Evolutionary conservation across 768 basidiomycete genomes (phyloP).

Genomic region (Tulasnella sp.): DNA sequence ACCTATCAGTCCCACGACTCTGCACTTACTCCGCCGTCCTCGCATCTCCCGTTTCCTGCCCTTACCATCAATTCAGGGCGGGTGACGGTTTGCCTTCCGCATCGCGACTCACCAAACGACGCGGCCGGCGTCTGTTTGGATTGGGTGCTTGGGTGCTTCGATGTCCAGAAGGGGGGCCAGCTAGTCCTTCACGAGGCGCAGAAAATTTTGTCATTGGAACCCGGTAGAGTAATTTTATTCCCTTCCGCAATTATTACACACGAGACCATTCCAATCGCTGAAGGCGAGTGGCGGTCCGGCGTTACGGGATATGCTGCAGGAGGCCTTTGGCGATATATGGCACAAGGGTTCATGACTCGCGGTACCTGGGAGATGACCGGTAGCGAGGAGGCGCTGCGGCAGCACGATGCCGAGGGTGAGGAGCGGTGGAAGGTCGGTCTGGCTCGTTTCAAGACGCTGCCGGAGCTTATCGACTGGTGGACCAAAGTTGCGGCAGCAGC

Average conservation of each 20-base stretch:
- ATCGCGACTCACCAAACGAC: background rate
- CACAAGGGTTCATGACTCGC: background rate
- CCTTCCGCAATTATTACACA: background rate
- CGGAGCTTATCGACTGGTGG: background rate
- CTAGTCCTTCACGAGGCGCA: background rate
- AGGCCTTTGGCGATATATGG: background rate
- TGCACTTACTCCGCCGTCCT: background rate
- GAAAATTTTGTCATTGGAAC: background rate
- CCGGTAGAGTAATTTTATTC: background rate
- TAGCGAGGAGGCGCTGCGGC: background rate
- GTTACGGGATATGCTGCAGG: background rate
- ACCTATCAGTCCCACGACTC: background rate
- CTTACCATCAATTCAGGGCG: background rate
- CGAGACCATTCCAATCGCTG: background rate
- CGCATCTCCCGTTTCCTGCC: background rate
- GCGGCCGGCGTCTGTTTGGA: background rate
- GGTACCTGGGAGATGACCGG: background rate
- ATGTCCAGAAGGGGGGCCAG: background rate
- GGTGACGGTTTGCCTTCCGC: background rate
- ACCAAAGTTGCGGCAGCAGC: background rate
- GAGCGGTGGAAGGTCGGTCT: background rate
- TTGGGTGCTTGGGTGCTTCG: background rate
- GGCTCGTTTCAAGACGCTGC: background rate
- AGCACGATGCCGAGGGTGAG: background rate
- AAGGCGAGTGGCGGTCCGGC: background rate